These are phyloP conservation scores for Phytophthora pistaciae DNA, from an alignment of 352 stramenopile species.

Conservation along the genomic window DNA sequence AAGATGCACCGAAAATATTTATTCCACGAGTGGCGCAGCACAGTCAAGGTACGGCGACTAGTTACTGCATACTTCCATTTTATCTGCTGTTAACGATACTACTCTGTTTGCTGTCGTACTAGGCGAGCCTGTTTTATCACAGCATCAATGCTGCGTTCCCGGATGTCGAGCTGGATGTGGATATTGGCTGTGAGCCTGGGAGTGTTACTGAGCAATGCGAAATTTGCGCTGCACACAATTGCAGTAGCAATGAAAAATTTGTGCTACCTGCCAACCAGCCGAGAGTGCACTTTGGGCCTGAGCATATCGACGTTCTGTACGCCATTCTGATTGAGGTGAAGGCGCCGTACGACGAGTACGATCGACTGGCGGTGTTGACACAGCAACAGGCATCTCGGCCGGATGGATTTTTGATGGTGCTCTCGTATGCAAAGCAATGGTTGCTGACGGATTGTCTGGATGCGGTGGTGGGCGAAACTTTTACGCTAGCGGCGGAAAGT, in stretches of 20 bases:
- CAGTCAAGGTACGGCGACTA: conserved; percentile 62
- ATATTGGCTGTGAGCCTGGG: conserved; percentile 53
- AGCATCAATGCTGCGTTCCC: conserved; percentile 82
- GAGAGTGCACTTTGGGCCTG: conserved; percentile 73
- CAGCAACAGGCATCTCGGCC: conserved; percentile 80
- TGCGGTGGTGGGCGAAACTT: conserved; percentile 57
- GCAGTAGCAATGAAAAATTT: conserved; percentile 20
- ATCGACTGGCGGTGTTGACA: conserved; percentile 71
- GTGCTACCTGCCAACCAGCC: conserved; percentile 47
- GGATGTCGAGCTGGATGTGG: conserved; percentile 82
- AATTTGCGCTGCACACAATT: conserved; percentile 41
- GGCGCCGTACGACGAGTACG: conserved; percentile 88
- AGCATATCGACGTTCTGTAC: conserved; percentile 89
- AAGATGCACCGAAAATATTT: conserved; percentile 69
- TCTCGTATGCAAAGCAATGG: conserved; percentile 90
- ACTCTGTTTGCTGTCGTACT: conserved; percentile 12
- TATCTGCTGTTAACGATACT: conserved; percentile 9
- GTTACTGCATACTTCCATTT: not conserved
- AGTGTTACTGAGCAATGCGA: conserved; percentile 42
- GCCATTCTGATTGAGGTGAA: conserved; percentile 90
- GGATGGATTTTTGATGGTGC: conserved; percentile 86
- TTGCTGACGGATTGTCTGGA: conserved; percentile 82
- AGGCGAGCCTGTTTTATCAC: conserved; percentile 80
- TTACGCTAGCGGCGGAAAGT: conserved; percentile 53
- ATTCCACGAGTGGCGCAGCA: conserved; percentile 87